Evolutionary conservation across 1,139 yeast genomes (phyloP).

Genomic region (Suhomyces kunorum): DNA sequence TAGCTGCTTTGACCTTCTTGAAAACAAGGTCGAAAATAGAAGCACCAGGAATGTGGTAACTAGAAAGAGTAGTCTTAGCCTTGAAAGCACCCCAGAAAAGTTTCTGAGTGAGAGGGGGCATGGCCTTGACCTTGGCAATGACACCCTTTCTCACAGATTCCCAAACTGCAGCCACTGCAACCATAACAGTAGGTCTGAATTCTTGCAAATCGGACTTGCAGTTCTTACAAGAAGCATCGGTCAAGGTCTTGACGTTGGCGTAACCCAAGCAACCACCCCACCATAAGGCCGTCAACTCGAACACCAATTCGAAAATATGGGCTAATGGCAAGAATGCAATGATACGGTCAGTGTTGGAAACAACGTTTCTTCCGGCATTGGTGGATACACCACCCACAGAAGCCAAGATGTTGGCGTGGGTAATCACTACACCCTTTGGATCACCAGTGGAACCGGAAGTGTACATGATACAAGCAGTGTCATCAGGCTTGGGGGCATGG

Average conservation of each 20-base stretch:
- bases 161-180: slow-evolving; percentile 99
- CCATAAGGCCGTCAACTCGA: slow-evolving; percentile 75
- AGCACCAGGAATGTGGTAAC: slow-evolving; percentile 74
- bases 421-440: slow-evolving; percentile 94
- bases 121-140: slow-evolving; percentile 66
- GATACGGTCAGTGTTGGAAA: slow-evolving; percentile 62
- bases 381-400: slow-evolving; percentile 82
- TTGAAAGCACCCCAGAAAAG: slow-evolving; percentile 87
- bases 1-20: slow-evolving; percentile 88
- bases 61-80: slow-evolving; percentile 63
- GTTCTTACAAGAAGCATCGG: slow-evolving; percentile 78
- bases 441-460: slow-evolving; percentile 98
- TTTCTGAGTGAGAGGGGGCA: slow-evolving; percentile 70
- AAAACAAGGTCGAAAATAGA: slow-evolving; percentile 65
- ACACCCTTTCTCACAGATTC: slow-evolving; percentile 95
- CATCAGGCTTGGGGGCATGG: slow-evolving; percentile 66
- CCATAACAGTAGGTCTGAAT: slow-evolving; percentile 91
- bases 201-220: slow-evolving; percentile 87
- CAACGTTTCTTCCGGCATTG: slow-evolving; percentile 56
- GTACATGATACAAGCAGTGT: slow-evolving; percentile 90
- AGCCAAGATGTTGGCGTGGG: slow-evolving; percentile 75
- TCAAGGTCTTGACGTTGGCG: slow-evolving; percentile 88
- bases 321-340: slow-evolving; percentile 94
- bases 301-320: slow-evolving; percentile 89
- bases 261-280: slow-evolving; percentile 94